Evolutionary conservation across 2,329 filamentous ascomycete genomes (phyloP).

Genomic region (Phialophora macrospora): DNA sequence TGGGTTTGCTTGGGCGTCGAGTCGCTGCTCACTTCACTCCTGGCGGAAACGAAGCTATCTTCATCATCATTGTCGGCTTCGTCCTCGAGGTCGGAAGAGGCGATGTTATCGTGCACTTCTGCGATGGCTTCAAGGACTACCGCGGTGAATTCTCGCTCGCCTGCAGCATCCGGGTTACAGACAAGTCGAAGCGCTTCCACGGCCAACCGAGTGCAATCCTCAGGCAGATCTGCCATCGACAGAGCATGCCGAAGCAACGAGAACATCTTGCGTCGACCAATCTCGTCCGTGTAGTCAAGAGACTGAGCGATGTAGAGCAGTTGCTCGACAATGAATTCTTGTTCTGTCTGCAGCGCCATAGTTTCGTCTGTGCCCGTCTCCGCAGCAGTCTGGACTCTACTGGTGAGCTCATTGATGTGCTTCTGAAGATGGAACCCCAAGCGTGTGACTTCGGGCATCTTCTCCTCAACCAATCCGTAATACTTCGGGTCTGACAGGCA

Average conservation of each 20-base stretch:
- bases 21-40: slow-evolving; percentile 74
- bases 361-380: slow-evolving; percentile 70
- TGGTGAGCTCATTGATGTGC: slow-evolving; percentile 66
- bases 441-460: slow-evolving; percentile 91
- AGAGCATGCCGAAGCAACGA: slow-evolving; percentile 83
- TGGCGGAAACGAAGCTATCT: slow-evolving; percentile 92
- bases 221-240: slow-evolving; percentile 83
- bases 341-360: slow-evolving; percentile 71
- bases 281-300: slow-evolving; percentile 96
- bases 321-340: slow-evolving; percentile 95
- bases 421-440: slow-evolving; percentile 85
- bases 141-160: slow-evolving; percentile 56
- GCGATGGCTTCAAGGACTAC: slow-evolving; percentile 86
- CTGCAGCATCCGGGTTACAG: slow-evolving; percentile 65
- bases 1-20: slow-evolving; percentile 43
- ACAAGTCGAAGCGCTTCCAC: slow-evolving; percentile 82
- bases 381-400: slow-evolving; percentile 42
- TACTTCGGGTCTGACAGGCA: slow-evolving; percentile 79
- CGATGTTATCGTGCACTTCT: slow-evolving; percentile 93
- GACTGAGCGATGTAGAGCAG: slow-evolving; percentile 89
- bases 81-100: slow-evolving; percentile 45
- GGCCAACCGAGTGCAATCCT: slow-evolving; percentile 87
- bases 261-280: slow-evolving; percentile 95
- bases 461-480: slow-evolving; percentile 80
- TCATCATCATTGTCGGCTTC: slow-evolving; percentile 62